Conservation (phyloP, 2,329 filamentous ascomycete species). For the Thielaviopsis musarum region DNA sequence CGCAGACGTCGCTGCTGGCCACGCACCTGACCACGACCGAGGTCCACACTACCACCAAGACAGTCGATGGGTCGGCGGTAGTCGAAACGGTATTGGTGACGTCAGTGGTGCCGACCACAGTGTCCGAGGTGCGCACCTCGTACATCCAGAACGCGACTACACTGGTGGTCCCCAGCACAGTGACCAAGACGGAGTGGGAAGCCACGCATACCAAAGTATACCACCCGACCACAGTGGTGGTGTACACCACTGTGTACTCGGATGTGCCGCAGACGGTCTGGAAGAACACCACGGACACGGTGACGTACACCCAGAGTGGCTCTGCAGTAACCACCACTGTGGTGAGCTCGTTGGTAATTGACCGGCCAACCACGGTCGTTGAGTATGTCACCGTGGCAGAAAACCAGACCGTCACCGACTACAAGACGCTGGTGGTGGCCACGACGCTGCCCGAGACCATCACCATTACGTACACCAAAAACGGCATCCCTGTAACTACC, state of each 20-base stretch:
- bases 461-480: constrained; percentile 1
- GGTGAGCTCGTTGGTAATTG: background rate
- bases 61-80: background rate
- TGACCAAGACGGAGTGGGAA: background rate
- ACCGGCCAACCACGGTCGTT: constrained; percentile 1
- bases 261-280: background rate
- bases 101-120: background rate
- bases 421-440: background rate
- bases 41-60: background rate
- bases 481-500: background rate
- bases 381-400: background rate
- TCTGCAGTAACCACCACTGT: constrained; percentile 1
- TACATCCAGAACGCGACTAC: too few relatives aligned
- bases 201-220: background rate
- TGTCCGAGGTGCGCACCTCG: background rate
- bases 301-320: background rate
- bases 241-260: background rate
- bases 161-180: background rate
- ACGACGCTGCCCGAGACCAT: background rate
- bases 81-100: background rate
- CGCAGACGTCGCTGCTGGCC: background rate
- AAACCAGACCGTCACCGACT: background rate
- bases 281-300: background rate
- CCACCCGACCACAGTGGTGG: background rate
- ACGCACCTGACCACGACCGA: background rate